Conservation (phyloP, 176 grass and related monocot species). For the Oryza meyeriana region DNA sequence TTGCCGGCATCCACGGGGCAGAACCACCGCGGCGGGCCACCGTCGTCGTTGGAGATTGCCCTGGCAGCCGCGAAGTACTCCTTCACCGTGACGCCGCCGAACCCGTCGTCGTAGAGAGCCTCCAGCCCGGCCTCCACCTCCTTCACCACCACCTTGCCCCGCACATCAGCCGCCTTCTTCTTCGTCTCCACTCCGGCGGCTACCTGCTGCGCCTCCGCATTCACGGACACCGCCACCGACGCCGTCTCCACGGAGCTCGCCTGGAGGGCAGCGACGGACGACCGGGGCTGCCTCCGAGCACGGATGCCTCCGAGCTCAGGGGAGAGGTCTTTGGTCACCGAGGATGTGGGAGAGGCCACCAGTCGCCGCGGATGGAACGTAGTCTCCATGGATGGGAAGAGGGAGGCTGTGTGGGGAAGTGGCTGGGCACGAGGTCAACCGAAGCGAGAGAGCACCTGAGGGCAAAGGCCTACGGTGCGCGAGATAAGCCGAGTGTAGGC, state of each 20-base stretch:
- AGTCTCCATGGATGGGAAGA: too few species aligned
- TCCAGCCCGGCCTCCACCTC: conserved; percentile 18
- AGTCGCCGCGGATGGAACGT: not conserved
- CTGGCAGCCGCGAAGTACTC: conserved; percentile 76
- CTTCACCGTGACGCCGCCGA: conserved; percentile 63
- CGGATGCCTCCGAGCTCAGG: not conserved
- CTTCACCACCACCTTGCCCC: not conserved
- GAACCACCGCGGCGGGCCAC: conserved; percentile 86
- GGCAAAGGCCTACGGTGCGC: too few species aligned
- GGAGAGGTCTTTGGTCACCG: conserved; percentile 12
- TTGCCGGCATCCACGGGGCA: conserved; percentile 63
- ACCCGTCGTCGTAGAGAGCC: conserved; percentile 79
- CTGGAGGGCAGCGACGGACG: not conserved
- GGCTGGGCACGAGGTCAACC: too few species aligned
- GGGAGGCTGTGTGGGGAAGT: too few species aligned
- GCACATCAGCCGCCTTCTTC: not conserved
- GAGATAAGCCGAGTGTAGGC: too few species aligned
- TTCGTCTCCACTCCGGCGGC: conserved; percentile 6
- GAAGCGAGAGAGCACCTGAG: too few species aligned
- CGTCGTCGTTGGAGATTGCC: conserved; percentile 56
- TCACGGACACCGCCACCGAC: not conserved
- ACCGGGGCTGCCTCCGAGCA: not conserved
- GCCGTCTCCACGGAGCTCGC: conserved; percentile 17
- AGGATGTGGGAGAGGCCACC: conserved; percentile 30
- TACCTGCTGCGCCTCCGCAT: not conserved